phyloP scores from a whole-genome alignment of 257 asterid species.

The Capsicum rhomboideum region DNA sequence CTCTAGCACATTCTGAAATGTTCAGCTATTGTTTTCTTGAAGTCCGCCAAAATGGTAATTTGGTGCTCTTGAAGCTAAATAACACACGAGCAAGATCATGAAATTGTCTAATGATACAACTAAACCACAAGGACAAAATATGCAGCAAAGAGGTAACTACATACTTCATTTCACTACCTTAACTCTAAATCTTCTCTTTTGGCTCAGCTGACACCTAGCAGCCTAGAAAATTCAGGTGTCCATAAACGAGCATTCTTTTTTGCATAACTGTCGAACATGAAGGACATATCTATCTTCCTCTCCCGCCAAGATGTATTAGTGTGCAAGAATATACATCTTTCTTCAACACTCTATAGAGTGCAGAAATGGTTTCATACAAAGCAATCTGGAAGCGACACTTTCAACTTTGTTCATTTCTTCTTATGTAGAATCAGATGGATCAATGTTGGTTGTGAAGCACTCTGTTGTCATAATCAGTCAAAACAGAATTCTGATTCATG shows the following conservation, averaged over 20 bases:
- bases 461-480: not conserved
- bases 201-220: not conserved
- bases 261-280: not conserved
- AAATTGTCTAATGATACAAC: too few species aligned
- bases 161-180: not conserved
- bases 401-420: not conserved
- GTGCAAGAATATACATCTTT: not conserved
- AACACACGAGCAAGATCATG: too few species aligned
- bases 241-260: not conserved
- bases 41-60: not conserved
- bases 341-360: not conserved
- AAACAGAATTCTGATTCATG: not conserved
- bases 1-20: not conserved
- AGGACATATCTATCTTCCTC: not conserved
- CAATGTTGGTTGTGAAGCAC: not conserved
- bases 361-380: not conserved
- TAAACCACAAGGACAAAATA: not conserved
- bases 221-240: not conserved
- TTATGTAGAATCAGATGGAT: not conserved
- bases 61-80: not conserved
- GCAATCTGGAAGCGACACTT: not conserved
- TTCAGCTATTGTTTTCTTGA: not conserved
- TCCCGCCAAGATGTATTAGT: not conserved
- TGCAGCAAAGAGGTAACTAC: not conserved
- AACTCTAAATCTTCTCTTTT: not conserved